Evolutionary conservation across 305 asterid genomes (phyloP).

Genomic region (Andrographis paniculata): DNA sequence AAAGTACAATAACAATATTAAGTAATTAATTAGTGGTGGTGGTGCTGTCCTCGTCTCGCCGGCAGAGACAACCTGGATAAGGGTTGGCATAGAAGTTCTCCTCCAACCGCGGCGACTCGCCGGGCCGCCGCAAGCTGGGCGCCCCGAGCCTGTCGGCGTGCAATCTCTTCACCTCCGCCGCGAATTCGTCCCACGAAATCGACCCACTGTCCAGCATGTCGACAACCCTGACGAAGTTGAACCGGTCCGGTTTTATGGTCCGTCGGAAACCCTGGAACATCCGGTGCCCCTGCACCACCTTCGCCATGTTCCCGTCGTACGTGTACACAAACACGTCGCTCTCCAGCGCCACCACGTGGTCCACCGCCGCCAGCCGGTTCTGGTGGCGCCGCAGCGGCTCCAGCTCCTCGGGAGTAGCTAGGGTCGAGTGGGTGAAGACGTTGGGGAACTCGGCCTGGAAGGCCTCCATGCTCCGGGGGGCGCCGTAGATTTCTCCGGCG

Average conservation of each 20-base stretch:
- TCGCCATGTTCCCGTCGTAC: slow-evolving; percentile 61
- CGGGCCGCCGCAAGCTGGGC: background rate
- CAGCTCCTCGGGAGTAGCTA: slow-evolving; percentile 43
- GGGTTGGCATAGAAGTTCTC: slow-evolving; percentile 10
- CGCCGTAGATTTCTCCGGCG: slow-evolving; percentile 13
- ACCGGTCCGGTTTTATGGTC: slow-evolving; percentile 38
- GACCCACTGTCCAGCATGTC: slow-evolving; percentile 1
- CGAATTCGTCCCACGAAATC: background rate
- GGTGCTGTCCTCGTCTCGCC: too few relatives aligned
- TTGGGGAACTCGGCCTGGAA: slow-evolving; percentile 36
- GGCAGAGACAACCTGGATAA: slow-evolving; percentile 2
- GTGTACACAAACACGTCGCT: slow-evolving; percentile 56
- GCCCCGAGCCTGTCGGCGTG: slow-evolving; percentile 1
- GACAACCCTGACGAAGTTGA: slow-evolving; percentile 1
- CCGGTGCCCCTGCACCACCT: slow-evolving; percentile 59
- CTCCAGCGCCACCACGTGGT: slow-evolving; percentile 40
- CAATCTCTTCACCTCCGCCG: background rate
- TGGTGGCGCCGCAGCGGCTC: slow-evolving; percentile 24
- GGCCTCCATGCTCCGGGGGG: slow-evolving; percentile 23
- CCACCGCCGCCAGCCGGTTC: slow-evolving; percentile 54
- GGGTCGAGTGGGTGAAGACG: slow-evolving; percentile 35
- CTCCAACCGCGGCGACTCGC: background rate
- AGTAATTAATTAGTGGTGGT: too few relatives aligned
- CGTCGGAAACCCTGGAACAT: slow-evolving; percentile 36
- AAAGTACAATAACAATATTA: too few relatives aligned